Conservation (phyloP, 2,329 filamentous ascomycete genomes). For the Pseudophaeomoniella oleicola region DNA sequence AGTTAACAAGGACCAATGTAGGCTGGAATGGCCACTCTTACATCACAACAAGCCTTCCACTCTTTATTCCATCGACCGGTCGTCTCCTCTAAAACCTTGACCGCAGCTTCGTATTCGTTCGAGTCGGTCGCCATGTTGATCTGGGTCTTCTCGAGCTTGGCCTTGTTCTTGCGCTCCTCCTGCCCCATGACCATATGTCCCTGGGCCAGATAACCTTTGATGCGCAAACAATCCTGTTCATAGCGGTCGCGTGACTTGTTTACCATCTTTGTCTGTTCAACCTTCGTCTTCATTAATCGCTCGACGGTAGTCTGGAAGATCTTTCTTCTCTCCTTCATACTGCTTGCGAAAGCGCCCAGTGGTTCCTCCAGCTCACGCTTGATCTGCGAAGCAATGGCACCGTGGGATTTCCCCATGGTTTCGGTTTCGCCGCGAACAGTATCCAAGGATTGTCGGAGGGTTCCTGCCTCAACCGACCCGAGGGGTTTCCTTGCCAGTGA, state of each 20-base stretch:
- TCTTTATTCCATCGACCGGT: slow-evolving; percentile 93
- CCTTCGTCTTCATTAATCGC: slow-evolving; percentile 83
- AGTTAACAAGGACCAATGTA: slow-evolving; percentile 11
- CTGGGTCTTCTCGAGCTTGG: slow-evolving; percentile 96
- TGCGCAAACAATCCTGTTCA: slow-evolving; percentile 94
- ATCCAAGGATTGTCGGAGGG: slow-evolving; percentile 71
- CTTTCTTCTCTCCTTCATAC: slow-evolving; percentile 92
- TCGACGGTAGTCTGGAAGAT: slow-evolving; percentile 91
- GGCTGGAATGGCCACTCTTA: slow-evolving; percentile 16
- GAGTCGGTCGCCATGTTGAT: slow-evolving; percentile 86
- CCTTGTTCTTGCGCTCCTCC: slow-evolving; percentile 97
- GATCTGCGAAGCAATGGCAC: slow-evolving; percentile 83
- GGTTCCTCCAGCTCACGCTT: slow-evolving; percentile 92
- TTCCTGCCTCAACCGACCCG: slow-evolving; percentile 75
- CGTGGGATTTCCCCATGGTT: slow-evolving; percentile 84
- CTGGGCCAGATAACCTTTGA: slow-evolving; percentile 95
- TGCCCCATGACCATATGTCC: slow-evolving; percentile 99
- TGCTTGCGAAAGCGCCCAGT: slow-evolving; percentile 75
- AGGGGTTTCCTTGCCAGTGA: slow-evolving; percentile 76
- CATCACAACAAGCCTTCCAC: slow-evolving; percentile 89
- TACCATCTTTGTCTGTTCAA: slow-evolving; percentile 75
- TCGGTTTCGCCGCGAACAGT: slow-evolving; percentile 80
- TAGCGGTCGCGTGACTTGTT: slow-evolving; percentile 96
- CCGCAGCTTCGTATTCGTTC: slow-evolving; percentile 80
- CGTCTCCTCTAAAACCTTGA: slow-evolving; percentile 89